Base-by-base conservation (phyloP, 495 filamentous ascomycete genomes). In the Staphylotrichum tortipilum region DNA sequence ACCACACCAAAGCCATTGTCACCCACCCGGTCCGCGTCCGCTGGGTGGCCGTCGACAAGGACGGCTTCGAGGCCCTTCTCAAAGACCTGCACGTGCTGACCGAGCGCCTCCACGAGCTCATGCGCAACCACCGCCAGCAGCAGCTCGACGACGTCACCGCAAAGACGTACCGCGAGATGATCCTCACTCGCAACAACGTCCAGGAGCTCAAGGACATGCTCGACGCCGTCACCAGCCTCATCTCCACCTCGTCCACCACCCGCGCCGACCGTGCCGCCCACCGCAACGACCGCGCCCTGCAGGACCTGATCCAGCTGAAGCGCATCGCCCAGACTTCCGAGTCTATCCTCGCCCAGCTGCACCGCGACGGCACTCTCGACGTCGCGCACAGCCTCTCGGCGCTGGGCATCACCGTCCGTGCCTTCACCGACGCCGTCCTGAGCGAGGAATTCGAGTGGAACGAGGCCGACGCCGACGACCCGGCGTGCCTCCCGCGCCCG, bases 141-240 rank as follows among this genome's bases (percentile, higher is more conserved):
- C 52, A 52, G n/a, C 60, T 66, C 23, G 63, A 64, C 40, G 61
- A 60, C 15, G 64, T 66, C 37, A 60, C 61, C 1, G 61, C 56
- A 36, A 66, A 60, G 45, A 66, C 61, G 1, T 66, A 66, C 47
- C 50, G 63, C 0, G 63, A 66, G 47, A 64, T 66, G 61, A 57
- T 66, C 7, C 36, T 66, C 12, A 50, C 61, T 14, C 50, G 63
- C 1, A 59, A 66, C 31, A 49, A 55, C 23, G 47, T 66, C 17
- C 43, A 60, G 17, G 61, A 64, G 12, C 37, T 66, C 3, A 46
- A 52, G 18, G 54, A 58, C 39, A 66, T 63, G 60, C 23, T 66
- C 1, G 60, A 53, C 7, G 63, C 63, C 14, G 56, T 61, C 2
- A 50, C 48, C 0, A 35, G 49, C 35, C 45, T 61, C 6, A 56